phyloP scores from a whole-genome alignment of 371 early-diverging fungal species.

The Cokeromyces recurvatus region DNA sequence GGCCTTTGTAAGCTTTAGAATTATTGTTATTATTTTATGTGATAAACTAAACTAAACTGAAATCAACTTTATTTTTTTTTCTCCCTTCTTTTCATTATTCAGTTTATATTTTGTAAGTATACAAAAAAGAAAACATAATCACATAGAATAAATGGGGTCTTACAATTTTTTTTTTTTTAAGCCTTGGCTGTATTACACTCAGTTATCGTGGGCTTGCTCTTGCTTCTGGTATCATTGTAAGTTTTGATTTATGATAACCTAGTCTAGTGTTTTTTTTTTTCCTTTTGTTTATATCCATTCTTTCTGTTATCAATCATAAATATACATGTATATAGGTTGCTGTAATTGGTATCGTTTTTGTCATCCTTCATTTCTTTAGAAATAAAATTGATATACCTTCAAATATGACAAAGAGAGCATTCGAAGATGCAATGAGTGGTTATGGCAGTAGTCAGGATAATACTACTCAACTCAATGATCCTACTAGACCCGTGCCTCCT shows the following conservation, averaged over 20 bases:
- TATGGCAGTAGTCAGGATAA: no score
- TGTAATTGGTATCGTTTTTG: constrained; percentile 14
- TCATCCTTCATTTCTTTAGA: constrained; percentile 16
- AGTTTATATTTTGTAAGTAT: constrained; percentile 15
- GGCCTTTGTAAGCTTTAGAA: constrained; percentile 24
- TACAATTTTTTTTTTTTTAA: not conserved
- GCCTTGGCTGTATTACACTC: constrained; percentile 19
- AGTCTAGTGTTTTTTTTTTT: no score
- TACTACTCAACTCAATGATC: not conserved
- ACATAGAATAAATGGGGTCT: not conserved
- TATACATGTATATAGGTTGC: constrained; percentile 6
- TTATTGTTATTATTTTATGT: not conserved
- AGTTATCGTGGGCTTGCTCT: constrained; percentile 15
- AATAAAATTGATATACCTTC: constrained; percentile 19
- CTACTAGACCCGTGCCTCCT: no score
- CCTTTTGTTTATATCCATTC: not conserved
- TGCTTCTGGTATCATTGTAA: constrained; percentile 25
- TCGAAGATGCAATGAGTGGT: constrained; percentile 19
- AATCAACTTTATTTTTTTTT: no score
- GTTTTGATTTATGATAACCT: constrained; percentile 1
- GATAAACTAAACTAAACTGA: not conserved
- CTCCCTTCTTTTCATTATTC: not conserved
- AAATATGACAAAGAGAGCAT: constrained; percentile 22
- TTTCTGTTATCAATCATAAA: not conserved
- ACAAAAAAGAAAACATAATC: no score